Conservation (phyloP, 2,329 filamentous ascomycete genomes). For the Xylariaceae sp. region DNA sequence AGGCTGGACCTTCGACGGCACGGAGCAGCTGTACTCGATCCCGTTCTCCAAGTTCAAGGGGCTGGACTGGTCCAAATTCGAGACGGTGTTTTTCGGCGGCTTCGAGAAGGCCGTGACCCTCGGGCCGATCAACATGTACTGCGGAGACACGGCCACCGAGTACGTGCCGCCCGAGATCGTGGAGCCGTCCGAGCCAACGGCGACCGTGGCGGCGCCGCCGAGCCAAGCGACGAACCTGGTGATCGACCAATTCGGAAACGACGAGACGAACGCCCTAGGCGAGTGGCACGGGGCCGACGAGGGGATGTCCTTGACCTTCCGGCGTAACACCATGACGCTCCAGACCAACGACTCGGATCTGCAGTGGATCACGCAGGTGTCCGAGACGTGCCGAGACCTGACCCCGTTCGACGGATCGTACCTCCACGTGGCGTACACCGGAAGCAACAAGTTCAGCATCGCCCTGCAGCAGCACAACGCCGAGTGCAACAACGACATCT, state of each 20-base stretch:
- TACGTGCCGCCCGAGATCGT: conserved; percentile 50
- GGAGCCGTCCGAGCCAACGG: conserved; percentile 45
- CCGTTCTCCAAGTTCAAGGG: conserved; percentile 55
- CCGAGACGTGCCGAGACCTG: conserved; percentile 58
- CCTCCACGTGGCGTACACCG: conserved; percentile 66
- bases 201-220: conserved; percentile 52
- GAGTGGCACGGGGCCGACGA: conserved; percentile 71
- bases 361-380: conserved; percentile 62
- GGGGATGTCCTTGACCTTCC: conserved; percentile 54
- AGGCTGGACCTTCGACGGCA: conserved; percentile 63
- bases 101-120: conserved; percentile 52
- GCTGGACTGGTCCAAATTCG: conserved; percentile 55
- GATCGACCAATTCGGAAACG: conserved; percentile 62
- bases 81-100: conserved; percentile 53
- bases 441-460: conserved; percentile 64
- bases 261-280: conserved; percentile 59
- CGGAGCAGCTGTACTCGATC: conserved; percentile 61
- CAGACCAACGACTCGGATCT: conserved; percentile 63
- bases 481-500: conserved; percentile 55
- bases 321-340: conserved; percentile 56
- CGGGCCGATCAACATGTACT: conserved; percentile 62
- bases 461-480: conserved; percentile 69
- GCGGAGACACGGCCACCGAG: conserved; percentile 52
- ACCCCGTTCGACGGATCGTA: conserved; percentile 58
- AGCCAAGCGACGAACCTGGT: conserved; percentile 54